Conservation (phyloP, 805 yeast species). For the Wickerhamiella kazuoi region DNA sequence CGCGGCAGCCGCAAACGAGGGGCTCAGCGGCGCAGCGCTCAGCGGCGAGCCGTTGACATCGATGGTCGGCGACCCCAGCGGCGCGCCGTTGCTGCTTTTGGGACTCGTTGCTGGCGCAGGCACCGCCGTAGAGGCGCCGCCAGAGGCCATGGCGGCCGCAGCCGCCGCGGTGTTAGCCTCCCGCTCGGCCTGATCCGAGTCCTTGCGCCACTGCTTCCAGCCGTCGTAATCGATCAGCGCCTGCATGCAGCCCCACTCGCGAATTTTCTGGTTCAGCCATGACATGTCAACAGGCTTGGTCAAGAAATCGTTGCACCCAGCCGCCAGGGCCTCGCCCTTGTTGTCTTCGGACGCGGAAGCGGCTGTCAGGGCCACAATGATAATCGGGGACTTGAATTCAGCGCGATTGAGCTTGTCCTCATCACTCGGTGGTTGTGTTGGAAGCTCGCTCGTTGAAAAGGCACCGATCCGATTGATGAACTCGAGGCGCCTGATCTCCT, state of each 20-base stretch:
- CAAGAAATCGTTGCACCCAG: constrained; percentile 93
- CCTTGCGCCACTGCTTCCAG: constrained; percentile 35
- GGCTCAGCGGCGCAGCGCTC: background rate
- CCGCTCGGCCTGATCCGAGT: background rate
- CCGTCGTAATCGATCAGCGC: constrained; percentile 90
- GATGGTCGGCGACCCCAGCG: background rate
- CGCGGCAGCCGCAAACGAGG: background rate
- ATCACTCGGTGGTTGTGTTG: constrained; percentile 13
- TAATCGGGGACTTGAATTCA: constrained; percentile 82
- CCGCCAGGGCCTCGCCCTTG: constrained; percentile 77
- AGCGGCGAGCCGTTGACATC: background rate
- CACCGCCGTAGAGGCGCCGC: background rate
- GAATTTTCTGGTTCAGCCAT: constrained; percentile 82
- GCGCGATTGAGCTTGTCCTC: constrained; percentile 42
- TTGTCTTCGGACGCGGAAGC: constrained; percentile 78
- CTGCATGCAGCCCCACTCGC: constrained; percentile 98
- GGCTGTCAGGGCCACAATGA: constrained; percentile 93
- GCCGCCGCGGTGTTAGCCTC: no score
- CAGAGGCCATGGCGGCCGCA: background rate
- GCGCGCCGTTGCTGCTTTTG: background rate
- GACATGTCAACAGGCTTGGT: constrained; percentile 90
- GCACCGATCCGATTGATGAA: constrained; percentile 62
- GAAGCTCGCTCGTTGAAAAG: constrained; percentile 18
- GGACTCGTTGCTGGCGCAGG: background rate
- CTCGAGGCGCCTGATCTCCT: constrained; percentile 75